These are phyloP conservation scores for Mucor indicus DNA, from an alignment of 371 early-diverging fungal species.

Conservation along the genomic window DNA sequence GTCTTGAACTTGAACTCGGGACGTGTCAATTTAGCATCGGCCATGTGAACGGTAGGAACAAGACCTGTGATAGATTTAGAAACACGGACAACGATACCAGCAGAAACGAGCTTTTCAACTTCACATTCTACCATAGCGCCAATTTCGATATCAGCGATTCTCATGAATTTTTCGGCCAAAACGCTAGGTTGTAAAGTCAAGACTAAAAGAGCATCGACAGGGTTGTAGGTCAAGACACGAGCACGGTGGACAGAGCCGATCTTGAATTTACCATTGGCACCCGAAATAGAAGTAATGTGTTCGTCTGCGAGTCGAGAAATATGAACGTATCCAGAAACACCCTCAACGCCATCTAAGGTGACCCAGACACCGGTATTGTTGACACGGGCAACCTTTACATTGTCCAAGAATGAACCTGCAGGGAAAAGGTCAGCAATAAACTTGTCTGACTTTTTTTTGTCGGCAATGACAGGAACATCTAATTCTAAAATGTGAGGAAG, in stretches of 20 bases:
- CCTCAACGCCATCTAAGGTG: constrained; percentile 45
- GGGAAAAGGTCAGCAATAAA: constrained; percentile 39
- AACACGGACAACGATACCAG: constrained; percentile 67
- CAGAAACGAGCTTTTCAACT: constrained; percentile 43
- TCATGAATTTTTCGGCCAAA: constrained; percentile 66
- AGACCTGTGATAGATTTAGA: constrained; percentile 68
- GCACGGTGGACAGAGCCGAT: constrained; percentile 70
- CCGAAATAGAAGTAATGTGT: constrained; percentile 40
- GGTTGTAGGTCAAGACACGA: constrained; percentile 77
- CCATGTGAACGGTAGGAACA: constrained; percentile 69
- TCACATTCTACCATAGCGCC: constrained; percentile 67
- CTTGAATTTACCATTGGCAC: constrained; percentile 56
- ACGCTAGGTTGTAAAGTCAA: constrained; percentile 72
- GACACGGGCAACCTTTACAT: constrained; percentile 54
- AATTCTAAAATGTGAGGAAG: constrained; percentile 49
- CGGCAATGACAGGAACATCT: constrained; percentile 10
- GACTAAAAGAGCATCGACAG: constrained; percentile 68
- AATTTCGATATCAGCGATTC: constrained; percentile 64
- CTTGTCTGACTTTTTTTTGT: constrained; percentile 15
- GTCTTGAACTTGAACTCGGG: constrained; percentile 79
- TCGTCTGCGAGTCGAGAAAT: constrained; percentile 75
- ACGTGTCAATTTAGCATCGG: constrained; percentile 71
- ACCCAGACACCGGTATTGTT: constrained; percentile 55
- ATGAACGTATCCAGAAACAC: constrained; percentile 59
- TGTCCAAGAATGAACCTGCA: constrained; percentile 60